phyloP scores from a whole-genome alignment of 2,329 filamentous ascomycete genomes.

The Cercospora janseana region DNA sequence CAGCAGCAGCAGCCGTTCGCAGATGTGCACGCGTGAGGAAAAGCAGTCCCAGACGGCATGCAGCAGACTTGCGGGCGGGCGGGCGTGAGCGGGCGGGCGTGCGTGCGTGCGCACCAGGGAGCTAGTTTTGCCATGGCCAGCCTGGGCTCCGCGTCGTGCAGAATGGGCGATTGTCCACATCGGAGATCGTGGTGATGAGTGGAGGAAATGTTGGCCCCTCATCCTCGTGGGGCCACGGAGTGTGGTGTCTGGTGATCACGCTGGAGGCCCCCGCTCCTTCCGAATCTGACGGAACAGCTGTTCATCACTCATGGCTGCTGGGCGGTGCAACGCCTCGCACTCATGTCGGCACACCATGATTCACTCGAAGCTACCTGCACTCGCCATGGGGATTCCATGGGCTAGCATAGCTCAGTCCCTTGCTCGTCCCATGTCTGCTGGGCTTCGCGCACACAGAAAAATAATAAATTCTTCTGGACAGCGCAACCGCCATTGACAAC shows the following conservation, averaged over 20 bases:
- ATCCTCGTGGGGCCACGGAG: no score
- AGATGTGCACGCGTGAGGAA: neutral
- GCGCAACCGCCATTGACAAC: slow-evolving; percentile 10
- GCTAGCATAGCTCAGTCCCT: slow-evolving; percentile 1
- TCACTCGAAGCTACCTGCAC: no score
- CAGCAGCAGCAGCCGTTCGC: neutral
- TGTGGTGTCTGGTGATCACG: neutral
- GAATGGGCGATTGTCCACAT: neutral
- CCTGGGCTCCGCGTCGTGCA: slow-evolving; percentile 5
- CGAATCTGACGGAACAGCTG: neutral
- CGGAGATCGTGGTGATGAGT: neutral
- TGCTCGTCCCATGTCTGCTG: neutral
- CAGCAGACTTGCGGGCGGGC: no score
- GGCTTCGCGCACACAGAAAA: neutral
- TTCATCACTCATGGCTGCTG: neutral
- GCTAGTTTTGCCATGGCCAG: slow-evolving; percentile 2
- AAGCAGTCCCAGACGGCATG: slow-evolving; percentile 1
- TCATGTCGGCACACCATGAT: neutral
- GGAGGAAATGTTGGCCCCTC: no score
- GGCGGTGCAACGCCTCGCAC: neutral
- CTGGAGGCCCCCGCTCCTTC: neutral
- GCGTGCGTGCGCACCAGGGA: slow-evolving; percentile 1
- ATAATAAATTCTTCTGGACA: slow-evolving; percentile 1
- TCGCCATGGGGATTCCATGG: no score
- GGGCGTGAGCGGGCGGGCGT: no score